Evolutionary conservation across 208 protist species (phyloP).

Genomic region (Acanthamoeba polyphaga): DNA sequence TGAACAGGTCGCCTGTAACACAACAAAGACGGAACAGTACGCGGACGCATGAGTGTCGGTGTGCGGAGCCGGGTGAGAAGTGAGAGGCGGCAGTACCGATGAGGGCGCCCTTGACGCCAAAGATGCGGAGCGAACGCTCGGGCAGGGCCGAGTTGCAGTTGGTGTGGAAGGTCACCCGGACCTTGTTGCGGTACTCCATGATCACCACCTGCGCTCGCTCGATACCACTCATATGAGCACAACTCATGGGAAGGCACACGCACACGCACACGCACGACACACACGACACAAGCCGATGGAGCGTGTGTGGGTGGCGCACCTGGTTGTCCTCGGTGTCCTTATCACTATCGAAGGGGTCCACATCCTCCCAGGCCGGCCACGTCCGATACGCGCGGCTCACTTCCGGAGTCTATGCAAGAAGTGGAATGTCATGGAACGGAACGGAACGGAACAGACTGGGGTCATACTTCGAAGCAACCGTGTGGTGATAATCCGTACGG

Average conservation of each 20-base stretch:
- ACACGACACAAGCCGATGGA: neutral
- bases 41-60: neutral
- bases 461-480: neutral
- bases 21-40: neutral
- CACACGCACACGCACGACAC: neutral
- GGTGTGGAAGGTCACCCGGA: conserved; percentile 62
- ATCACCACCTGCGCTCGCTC: conserved; percentile 27
- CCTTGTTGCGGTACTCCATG: conserved; percentile 58
- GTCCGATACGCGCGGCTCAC: neutral
- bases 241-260: too few species aligned
- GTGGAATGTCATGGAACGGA: neutral
- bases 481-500: neutral
- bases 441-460: neutral
- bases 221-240: neutral
- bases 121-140: conserved; percentile 39
- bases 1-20: conserved; percentile 18
- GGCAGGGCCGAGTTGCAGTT: conserved; percentile 61
- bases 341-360: conserved; percentile 62
- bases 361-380: conserved; percentile 59
- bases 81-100: neutral
- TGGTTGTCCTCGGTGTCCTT: conserved; percentile 63
- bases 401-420: neutral
- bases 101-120: conserved; percentile 21
- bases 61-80: neutral
- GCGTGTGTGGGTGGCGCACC: neutral